Evolutionary conservation across 2,329 filamentous ascomycete species (phyloP).

Genomic region (Dothiorella sarmentorum): DNA sequence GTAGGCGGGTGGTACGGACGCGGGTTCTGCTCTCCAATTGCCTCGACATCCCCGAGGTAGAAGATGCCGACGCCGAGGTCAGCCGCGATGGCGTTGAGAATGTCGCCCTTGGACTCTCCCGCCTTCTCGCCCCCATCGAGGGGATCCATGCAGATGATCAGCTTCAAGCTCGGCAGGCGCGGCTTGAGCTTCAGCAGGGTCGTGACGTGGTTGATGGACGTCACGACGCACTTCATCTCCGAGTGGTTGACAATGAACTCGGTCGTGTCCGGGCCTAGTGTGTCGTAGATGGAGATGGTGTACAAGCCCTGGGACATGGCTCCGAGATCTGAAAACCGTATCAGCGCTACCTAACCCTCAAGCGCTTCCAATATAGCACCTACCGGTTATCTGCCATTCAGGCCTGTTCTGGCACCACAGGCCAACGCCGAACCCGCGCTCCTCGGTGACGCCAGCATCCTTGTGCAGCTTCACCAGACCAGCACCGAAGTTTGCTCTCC

Average conservation of each 20-base stretch:
- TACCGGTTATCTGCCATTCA: slow-evolving; percentile 82
- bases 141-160: slow-evolving; percentile 83
- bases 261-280: slow-evolving; percentile 82
- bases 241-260: slow-evolving; percentile 97
- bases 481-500: slow-evolving; percentile 79
- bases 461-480: slow-evolving; percentile 81
- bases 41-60: slow-evolving; percentile 77
- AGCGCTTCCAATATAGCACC: slow-evolving; percentile 23
- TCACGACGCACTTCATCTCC: slow-evolving; percentile 68
- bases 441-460: slow-evolving; percentile 60
- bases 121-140: slow-evolving; percentile 74
- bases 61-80: slow-evolving; percentile 75
- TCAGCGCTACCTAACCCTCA: neutral
- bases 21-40: slow-evolving; percentile 68
- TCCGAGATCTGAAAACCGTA: slow-evolving; percentile 64
- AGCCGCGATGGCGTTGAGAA: slow-evolving; percentile 72
- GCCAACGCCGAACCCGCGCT: slow-evolving; percentile 68
- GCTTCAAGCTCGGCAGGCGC: slow-evolving; percentile 74
- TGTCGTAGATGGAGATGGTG: slow-evolving; percentile 94
- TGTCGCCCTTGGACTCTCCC: slow-evolving; percentile 72
- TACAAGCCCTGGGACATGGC: slow-evolving; percentile 83
- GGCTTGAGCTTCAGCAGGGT: slow-evolving; percentile 75
- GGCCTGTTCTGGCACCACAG: slow-evolving; percentile 85
- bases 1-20: slow-evolving; percentile 67
- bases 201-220: slow-evolving; percentile 77